Evolutionary conservation across 768 basidiomycete genomes (phyloP), one percentile per base, ranked within the genome.

Genomic region (Leccinum uliginosum): DNA sequence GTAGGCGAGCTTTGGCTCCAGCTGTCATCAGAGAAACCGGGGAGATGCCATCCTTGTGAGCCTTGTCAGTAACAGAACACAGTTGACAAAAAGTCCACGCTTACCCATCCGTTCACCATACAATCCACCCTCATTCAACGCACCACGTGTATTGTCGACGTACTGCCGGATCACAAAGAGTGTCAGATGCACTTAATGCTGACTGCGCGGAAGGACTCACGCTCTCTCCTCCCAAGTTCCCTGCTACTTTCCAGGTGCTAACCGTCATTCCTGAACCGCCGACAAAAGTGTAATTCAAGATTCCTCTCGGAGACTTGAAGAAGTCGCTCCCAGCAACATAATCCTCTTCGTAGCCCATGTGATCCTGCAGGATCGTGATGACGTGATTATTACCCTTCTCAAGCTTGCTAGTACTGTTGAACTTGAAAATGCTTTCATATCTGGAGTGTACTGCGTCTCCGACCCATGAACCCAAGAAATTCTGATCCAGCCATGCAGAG

Each of bases 61-160:
- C 21, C 34, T n/a, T 8, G 17, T 70, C 55, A 63, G 38, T 27
- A 23, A 51, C 38, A 32, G 34, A 21, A 15, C 15, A 32, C 11
- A 15, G 17, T 14, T 17, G 6, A 21, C 19, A 24, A 35, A 48
- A 14, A 0, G 3, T 6, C 17, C 54, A 26, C 26, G 29, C 46
- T 53, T 45, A 55, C 63, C 80, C 73, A 78, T 76, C 17, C 83
- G 76, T 66, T 85, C 83, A 14, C 72, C 81, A 55, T 76, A 83
- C 2, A 83, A 63, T 2, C 83, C 83, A 9, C 84, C 84, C 65
- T 83, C 83, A 58, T 85, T 84, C 55, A 82, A 67, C n/a, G 81
- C 74, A 6, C 83, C 83, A 17, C 84, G 77, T 23, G 72, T 69
- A 21, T 56, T 73, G 63, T 85, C 83, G 29, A 68, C 66, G 59